Conservation (phyloP, 2,329 filamentous ascomycete genomes). For the Xylaria sp. region DNA sequence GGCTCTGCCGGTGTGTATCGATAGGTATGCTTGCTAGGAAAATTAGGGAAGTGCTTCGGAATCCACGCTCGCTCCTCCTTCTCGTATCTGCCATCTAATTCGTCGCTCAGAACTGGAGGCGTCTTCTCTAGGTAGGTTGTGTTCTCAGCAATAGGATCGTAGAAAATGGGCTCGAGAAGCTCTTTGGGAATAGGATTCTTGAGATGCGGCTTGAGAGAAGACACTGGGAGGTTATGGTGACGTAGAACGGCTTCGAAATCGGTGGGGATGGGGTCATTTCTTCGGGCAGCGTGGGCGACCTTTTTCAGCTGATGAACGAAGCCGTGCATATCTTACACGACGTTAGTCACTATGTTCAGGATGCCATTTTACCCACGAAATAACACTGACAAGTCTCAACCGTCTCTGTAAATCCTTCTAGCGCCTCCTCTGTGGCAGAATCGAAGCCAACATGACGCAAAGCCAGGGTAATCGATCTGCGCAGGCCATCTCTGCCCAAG, state of each 20-base stretch:
- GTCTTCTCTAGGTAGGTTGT: slow-evolving; percentile 52
- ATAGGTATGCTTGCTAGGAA: slow-evolving; percentile 73
- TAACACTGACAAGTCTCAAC: slow-evolving; percentile 65
- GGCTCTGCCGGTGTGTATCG: slow-evolving; percentile 62
- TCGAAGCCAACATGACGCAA: slow-evolving; percentile 69
- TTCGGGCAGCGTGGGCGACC: slow-evolving; percentile 59
- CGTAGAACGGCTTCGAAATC: slow-evolving; percentile 67
- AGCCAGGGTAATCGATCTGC: slow-evolving; percentile 65
- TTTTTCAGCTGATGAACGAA: slow-evolving; percentile 61
- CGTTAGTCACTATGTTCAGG: slow-evolving; percentile 35
- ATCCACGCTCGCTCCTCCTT: slow-evolving; percentile 67
- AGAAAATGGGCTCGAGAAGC: slow-evolving; percentile 53
- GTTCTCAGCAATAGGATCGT: slow-evolving; percentile 52
- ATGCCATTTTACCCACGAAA: background rate
- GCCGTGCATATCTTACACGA: slow-evolving; percentile 60
- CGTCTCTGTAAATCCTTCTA: slow-evolving; percentile 66
- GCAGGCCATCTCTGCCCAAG: slow-evolving; percentile 56
- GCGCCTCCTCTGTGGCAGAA: slow-evolving; percentile 62
- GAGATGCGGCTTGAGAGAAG: slow-evolving; percentile 65
- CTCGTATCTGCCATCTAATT: slow-evolving; percentile 67
- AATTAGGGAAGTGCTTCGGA: slow-evolving; percentile 67
- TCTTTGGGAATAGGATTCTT: slow-evolving; percentile 60
- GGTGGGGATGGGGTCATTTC: slow-evolving; percentile 62
- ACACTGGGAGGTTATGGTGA: slow-evolving; percentile 61
- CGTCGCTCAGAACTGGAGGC: slow-evolving; percentile 60